Base-by-base conservation (phyloP, 2,329 filamentous ascomycete species). In the Thelonectria rubi region DNA sequence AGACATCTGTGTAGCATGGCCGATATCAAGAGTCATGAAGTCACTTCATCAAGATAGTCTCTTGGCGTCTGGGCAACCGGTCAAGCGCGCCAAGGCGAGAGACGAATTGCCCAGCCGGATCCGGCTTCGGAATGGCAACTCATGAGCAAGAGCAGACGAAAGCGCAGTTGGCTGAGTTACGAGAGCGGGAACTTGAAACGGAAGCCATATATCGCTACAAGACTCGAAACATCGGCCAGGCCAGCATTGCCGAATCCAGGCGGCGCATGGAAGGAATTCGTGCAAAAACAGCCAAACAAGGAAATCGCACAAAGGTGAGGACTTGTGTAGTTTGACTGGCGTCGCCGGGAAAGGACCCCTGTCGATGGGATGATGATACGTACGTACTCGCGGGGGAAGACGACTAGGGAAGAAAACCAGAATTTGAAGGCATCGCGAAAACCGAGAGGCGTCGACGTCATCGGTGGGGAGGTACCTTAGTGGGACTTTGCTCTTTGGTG, bases 381-480 rank as follows among this genome's bases (percentile, higher is more conserved):
- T n/a, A n/a, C n/a, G n/a, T n/a, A n/a, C n/a, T 58, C 53, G 58
- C 47, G 40, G 21, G 18, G 17, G 30, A 17, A 17, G 30, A 18
- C 20, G 50, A 26, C 18, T 43, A 45, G 34, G 20, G 49, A 20
- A 10, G 6, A 10, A 42, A n/a, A 17, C 17, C 26, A 43, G n/a
- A 37, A 46, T 37, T 57, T 64, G 62, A 64, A 52, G 62, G 54
- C 51, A 62, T 64, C 62, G 55, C 50, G 54, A 64, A 46, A 50
- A 30, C 11, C 20, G 53, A 45, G 49, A 42, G 43, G 21, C n/a
- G 26, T 56, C 32, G 53, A 61, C 58, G 58, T 61, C 58, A 61
- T 61, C 53, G 42, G 53, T 48, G 48, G 47, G 46, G 37, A 14
- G 8, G 3, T 2, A 32, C n/a, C 32, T 42, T 17, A 4, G n/a